Evolutionary conservation across 2,329 filamentous ascomycete genomes (phyloP).

Genomic region (Elsinoe ampelina): DNA sequence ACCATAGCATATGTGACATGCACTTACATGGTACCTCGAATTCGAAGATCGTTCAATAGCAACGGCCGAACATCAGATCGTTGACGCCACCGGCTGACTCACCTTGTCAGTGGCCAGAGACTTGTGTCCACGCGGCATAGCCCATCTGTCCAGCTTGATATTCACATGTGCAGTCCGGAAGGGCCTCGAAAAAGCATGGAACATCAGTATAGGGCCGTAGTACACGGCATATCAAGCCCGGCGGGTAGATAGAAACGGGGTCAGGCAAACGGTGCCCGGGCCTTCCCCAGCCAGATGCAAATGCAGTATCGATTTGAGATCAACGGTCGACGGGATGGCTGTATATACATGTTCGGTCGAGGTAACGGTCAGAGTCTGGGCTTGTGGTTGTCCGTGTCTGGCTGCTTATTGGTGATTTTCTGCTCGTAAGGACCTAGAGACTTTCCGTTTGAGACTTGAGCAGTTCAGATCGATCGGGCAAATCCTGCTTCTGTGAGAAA

Average conservation of each 20-base stretch:
- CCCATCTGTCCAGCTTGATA: background rate
- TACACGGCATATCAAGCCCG: background rate
- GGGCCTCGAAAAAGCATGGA: background rate
- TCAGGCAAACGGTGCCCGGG: background rate
- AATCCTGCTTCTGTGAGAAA: background rate
- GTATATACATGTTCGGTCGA: conserved; percentile 1
- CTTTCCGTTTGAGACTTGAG: too few species aligned
- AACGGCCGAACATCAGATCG: background rate
- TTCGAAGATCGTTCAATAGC: background rate
- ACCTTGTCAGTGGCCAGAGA: conserved; percentile 1
- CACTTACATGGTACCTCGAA: background rate
- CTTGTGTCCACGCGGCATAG: background rate
- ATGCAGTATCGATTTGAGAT: background rate
- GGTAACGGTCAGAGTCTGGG: background rate
- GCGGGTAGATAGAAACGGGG: conserved; percentile 1
- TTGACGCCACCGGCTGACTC: background rate
- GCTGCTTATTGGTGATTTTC: background rate
- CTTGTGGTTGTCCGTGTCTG: background rate
- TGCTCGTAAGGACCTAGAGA: background rate
- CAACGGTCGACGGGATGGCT: background rate
- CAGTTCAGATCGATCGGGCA: background rate
- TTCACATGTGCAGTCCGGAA: background rate
- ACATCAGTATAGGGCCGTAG: background rate
- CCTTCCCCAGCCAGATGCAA: background rate
- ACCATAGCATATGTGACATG: background rate